Percentiles rank a stretch among this genome's conserved stretches.
Conservation (phyloP, 2,329 filamentous ascomycete genomes). For the Aspergillus piperis region DNA sequence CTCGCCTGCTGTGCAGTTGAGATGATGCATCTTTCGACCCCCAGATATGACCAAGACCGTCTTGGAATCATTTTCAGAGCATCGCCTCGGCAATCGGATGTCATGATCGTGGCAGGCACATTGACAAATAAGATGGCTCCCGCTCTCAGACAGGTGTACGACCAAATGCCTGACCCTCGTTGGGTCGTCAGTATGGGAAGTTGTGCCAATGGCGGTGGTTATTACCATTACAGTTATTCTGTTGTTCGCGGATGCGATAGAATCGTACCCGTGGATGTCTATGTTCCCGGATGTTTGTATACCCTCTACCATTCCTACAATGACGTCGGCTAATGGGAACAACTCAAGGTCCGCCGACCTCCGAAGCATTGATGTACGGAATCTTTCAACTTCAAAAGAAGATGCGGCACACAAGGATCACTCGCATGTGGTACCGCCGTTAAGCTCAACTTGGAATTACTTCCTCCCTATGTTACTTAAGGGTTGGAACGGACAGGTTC, state of each 20-base stretch:
- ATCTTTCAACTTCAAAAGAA: conserved; percentile 81
- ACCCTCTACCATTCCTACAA: neutral
- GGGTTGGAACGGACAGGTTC: neutral
- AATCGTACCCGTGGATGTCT: conserved; percentile 81
- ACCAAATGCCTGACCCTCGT: conserved; percentile 91
- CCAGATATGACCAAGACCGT: conserved; percentile 86
- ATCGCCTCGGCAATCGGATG: conserved; percentile 82
- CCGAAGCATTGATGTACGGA: conserved; percentile 60
- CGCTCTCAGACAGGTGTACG: conserved; percentile 85
- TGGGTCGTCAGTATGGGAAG: conserved; percentile 88
- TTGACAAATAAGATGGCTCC: conserved; percentile 97
- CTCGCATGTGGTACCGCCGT: conserved; percentile 61
- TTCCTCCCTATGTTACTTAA: neutral
- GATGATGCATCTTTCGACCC: conserved; percentile 92
- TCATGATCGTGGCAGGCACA: conserved; percentile 92
- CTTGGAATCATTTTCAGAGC: conserved; percentile 89
- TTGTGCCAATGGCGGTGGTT: conserved; percentile 82
- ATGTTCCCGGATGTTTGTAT: conserved; percentile 76
- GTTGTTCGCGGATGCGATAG: conserved; percentile 76
- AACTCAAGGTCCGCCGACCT: conserved; percentile 51
- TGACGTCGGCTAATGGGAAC: conserved; percentile 10
- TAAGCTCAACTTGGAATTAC: conserved; percentile 21
- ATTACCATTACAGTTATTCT: conserved; percentile 85
- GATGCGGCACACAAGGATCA: conserved; percentile 64
- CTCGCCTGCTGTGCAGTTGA: conserved; percentile 89